Evolutionary conservation across 345 rosid species (phyloP), one percentile per base, ranked within the genome.

Genomic region (Excoecaria cochinchinensis): DNA sequence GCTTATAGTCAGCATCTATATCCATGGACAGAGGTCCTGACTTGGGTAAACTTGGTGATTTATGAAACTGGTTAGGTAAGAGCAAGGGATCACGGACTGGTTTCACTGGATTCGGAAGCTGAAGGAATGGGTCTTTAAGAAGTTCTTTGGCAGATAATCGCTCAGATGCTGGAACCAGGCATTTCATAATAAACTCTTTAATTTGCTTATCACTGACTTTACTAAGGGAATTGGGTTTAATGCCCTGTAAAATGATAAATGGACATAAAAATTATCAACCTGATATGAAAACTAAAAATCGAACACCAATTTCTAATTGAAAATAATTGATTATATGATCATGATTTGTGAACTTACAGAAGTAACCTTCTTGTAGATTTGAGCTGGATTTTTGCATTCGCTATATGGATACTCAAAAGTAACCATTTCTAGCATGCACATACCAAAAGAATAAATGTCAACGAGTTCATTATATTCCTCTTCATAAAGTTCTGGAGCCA

Each of bases 301-400:
- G 24, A 50, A 36, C 15, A 48, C 6, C 67, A 63, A 64, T 36
- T 14, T 19, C 16, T 36, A 75, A 46, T 42, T 3, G 22, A 24
- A 16, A 9, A 31, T 31, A 60, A 51, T 25, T 48, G 47, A 36
- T 51, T 25, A 40, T 40, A 55, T 51, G 61, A 22, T 75, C 47
- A 42, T 31, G 73, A 47, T 17, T 58, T 44, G 50, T 22, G 57
- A 63, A 59, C 90, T 85, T 82, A 91, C 98, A 80, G 91, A 82
- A 51, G 94, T 87, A 70, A 95, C 99, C 86, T 92, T 95, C 89
- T 88, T 92, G 87, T 95, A 95, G 64, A 95, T 95, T 79, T 92
- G 97, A n/a, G 97, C 97, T 7, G 93, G 92, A 82, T 92, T 92
- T 52, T 87, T 79, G 80, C 99, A 95, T 81, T 95, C 97, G 42